Conservation (phyloP, 2,329 filamentous ascomycete species). For the Sporothrix protearum region DNA sequence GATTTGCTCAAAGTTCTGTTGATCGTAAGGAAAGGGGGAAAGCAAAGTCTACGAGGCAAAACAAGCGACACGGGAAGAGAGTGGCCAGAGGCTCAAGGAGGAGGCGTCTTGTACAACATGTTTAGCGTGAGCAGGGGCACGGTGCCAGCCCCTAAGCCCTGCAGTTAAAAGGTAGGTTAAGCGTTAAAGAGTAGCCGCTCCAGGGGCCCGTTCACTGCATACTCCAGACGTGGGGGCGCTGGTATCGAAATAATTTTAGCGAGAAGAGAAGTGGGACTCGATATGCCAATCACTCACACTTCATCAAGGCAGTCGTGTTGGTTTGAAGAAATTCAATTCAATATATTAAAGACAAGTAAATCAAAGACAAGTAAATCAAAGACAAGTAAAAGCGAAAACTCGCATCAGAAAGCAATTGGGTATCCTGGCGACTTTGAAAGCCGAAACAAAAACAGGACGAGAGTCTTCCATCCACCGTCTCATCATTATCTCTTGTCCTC, state of each 20-base stretch:
- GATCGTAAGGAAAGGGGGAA: no score
- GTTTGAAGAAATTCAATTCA: not conserved
- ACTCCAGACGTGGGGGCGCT: not conserved
- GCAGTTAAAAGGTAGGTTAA: not conserved
- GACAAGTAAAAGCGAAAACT: not conserved
- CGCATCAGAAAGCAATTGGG: constrained; percentile 2
- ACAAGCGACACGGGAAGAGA: not conserved
- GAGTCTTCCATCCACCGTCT: not conserved
- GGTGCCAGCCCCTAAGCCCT: not conserved
- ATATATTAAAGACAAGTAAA: not conserved
- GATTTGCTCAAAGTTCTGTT: no score
- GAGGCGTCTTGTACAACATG: not conserved
- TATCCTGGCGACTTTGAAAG: constrained; percentile 17
- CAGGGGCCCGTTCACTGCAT: not conserved
- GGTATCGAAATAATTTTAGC: not conserved
- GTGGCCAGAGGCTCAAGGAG: not conserved
- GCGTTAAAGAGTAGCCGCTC: not conserved
- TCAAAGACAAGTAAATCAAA: no score
- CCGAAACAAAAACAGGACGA: not conserved
- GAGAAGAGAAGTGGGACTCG: not conserved
- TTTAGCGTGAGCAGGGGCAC: not conserved
- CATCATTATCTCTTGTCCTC: constrained; percentile 8
- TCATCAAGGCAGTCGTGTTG: no score
- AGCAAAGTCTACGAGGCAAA: not conserved
- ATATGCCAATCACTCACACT: no score